Evolutionary conservation across 805 yeast genomes (phyloP).

Genomic region (Groenewaldozyma tartarivorans): DNA sequence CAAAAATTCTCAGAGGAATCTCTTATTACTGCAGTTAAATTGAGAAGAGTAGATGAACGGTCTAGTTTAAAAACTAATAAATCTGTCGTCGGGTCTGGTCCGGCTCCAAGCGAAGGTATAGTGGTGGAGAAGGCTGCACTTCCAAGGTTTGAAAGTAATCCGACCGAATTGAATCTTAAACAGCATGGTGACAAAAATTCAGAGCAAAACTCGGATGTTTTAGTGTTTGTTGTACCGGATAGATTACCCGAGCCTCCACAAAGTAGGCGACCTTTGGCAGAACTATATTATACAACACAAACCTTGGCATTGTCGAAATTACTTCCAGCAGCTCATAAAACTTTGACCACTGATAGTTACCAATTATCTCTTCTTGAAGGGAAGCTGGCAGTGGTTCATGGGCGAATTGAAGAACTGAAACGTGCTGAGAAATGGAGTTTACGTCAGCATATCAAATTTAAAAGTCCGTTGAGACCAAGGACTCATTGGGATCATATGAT

Average conservation of each 20-base stretch:
- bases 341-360: constrained; percentile 73
- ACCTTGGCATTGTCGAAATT: constrained; percentile 76
- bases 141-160: too few species aligned
- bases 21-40: not conserved
- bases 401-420: constrained; percentile 86
- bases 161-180: too few species aligned
- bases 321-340: constrained; percentile 78
- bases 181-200: not conserved
- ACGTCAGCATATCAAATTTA: constrained; percentile 65
- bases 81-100: too few species aligned
- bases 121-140: too few species aligned
- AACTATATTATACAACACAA: constrained; percentile 77
- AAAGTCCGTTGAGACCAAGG: constrained; percentile 50
- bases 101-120: too few species aligned
- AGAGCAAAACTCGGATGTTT: constrained; percentile 15
- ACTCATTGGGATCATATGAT: constrained; percentile 67
- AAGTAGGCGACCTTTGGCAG: constrained; percentile 49
- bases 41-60: not conserved
- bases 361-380: constrained; percentile 85
- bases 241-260: constrained; percentile 28
- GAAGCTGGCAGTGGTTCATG: constrained; percentile 77
- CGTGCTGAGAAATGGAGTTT: constrained; percentile 84
- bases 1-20: constrained; percentile 19
- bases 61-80: too few species aligned
- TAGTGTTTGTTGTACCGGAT: constrained; percentile 25